Base-by-base conservation (phyloP, 768 basidiomycete genomes). In the Neoboletus magnificus region DNA sequence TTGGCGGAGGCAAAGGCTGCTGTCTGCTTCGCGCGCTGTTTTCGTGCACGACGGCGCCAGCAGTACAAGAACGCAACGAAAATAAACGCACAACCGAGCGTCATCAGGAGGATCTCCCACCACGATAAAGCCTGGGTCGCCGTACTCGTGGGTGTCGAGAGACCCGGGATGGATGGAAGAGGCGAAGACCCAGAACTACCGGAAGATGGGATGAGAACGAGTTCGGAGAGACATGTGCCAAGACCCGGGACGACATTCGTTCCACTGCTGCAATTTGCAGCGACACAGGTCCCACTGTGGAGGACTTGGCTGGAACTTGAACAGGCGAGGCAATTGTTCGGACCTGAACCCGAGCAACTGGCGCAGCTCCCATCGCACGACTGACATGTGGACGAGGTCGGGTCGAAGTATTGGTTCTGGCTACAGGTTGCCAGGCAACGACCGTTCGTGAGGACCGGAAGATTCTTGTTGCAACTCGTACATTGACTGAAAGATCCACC, bases 41-140 rank as follows among this genome's bases (percentile, higher is more conserved):
- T 86, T 67, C 83, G 82, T 39, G 83, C 84, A 48, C 80, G 83
- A 18, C 87, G 79, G 23, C 91, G 82, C 82, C 85, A 91, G 60
- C 77, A 79, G 75, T 82, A 78, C 56, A 92, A 65, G 57, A 90
- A 69, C 44, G 81, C 68, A 40, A 91, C 54, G 66, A 90, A 84
- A 71, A 92, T 85, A 71, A 92, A 88, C 16, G 85, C 85, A 65
- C 86, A 87, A 11, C 91, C 89, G 36, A 91, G 80, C 0, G 85
- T 76, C 87, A 92, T 92, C 52, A 92, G 80, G 53, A 92, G 74
- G 61, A 92, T 91, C 73, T 93, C 78, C 89, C 90, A 92, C 90
- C 91, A 92, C 56, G 75, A 73, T 10, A 91, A 73, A 23, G 76
- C 62, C 27, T 73, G 75, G 22, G 64, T 68, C 20, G 54, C 64